Conservation (phyloP, 305 asterid genomes). For the Euphrasia arctica region DNA sequence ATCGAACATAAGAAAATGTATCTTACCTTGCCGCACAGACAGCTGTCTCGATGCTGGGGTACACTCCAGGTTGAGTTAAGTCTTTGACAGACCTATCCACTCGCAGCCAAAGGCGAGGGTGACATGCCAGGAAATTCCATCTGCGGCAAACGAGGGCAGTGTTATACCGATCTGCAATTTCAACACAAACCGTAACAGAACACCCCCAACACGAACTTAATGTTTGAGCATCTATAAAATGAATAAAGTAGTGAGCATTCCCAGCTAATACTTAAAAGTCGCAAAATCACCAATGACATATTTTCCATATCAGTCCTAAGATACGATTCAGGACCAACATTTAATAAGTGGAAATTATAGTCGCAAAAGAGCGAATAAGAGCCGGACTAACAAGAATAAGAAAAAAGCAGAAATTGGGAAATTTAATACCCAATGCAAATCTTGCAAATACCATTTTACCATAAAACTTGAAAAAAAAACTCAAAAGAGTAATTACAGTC, state of each 20-base stretch:
- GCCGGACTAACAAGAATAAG: not conserved
- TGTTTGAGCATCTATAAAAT: slow-evolving; percentile 21
- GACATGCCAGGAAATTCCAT: slow-evolving; percentile 97
- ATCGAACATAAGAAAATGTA: slow-evolving; percentile 23
- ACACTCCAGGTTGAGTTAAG: slow-evolving; percentile 64
- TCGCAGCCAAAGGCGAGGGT: slow-evolving; percentile 91
- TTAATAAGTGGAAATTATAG: too few species aligned
- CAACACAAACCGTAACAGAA: slow-evolving; percentile 58
- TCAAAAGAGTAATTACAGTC: not conserved
- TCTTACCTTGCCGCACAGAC: slow-evolving; percentile 78
- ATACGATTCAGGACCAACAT: not conserved
- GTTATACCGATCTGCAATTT: slow-evolving; percentile 98
- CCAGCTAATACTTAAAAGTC: not conserved
- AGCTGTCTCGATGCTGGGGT: slow-evolving; percentile 79
- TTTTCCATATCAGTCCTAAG: not conserved
- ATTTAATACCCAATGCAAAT: not conserved
- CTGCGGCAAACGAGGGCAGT: slow-evolving; percentile 99
- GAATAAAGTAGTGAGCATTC: not conserved
- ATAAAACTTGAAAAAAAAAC: not conserved
- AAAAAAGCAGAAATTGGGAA: not conserved
- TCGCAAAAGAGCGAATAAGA: not conserved
- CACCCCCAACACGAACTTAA: slow-evolving; percentile 21
- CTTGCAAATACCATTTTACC: slow-evolving; percentile 2
- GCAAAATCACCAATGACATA: slow-evolving; percentile 3
- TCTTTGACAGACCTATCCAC: slow-evolving; percentile 82